A percentile compares a stretch with the other conserved stretches of the same genome.
phyloP scores from a whole-genome alignment of 805 yeast genomes.

The Yamadazyma phyllophila region DNA sequence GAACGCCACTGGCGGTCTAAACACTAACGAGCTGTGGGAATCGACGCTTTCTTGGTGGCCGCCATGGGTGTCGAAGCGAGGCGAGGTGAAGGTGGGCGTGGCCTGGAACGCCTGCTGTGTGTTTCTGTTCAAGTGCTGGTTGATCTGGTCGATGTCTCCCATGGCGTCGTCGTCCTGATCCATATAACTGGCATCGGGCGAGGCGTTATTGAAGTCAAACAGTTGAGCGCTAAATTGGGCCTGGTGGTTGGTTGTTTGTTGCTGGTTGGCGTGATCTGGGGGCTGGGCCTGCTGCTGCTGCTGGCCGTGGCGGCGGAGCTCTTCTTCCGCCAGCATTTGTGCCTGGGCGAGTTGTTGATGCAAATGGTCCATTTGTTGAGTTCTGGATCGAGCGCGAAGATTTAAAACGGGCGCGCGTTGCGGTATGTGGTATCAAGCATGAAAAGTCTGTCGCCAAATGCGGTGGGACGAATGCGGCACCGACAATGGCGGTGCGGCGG shows the following conservation, averaged over 20 bases:
- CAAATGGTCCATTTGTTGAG: conserved; percentile 10
- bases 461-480: too few relatives aligned
- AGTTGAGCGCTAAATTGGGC: neutral
- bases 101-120: conserved; percentile 5
- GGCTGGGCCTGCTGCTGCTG: neutral
- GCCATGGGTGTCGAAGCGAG: conserved; percentile 6
- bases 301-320: conserved; percentile 3
- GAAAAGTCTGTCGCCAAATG: neutral
- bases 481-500: too few relatives aligned
- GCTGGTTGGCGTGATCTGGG: neutral
- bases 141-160: conserved; percentile 1
- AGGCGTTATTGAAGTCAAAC: conserved; percentile 14
- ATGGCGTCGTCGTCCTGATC: conserved; percentile 30
- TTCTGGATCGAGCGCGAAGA: neutral
- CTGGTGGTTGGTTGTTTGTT: neutral
- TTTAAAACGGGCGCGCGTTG: neutral
- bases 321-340: conserved; percentile 13
- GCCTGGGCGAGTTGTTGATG: conserved; percentile 16
- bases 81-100: conserved; percentile 12
- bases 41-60: conserved; percentile 30
- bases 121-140: neutral
- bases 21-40: conserved; percentile 26
- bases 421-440: neutral
- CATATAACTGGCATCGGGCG: conserved; percentile 28
- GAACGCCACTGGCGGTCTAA: conserved; percentile 35